These are phyloP conservation scores for Blastocystis sp. DNA, from an alignment of 352 stramenopile genomes.

Conservation along the genomic window DNA sequence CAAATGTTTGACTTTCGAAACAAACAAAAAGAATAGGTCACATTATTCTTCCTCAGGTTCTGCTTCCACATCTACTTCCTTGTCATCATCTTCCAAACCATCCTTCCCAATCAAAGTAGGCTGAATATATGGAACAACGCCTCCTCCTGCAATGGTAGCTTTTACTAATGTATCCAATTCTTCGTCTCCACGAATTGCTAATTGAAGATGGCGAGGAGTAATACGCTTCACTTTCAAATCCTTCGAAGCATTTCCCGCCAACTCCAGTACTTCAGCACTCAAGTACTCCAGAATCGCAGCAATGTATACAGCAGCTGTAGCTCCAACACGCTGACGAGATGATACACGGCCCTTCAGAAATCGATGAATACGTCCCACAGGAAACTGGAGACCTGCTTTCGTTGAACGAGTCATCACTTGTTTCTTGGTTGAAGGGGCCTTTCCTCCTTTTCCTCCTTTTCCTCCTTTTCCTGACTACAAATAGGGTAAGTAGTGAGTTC, in stretches of 20 bases:
- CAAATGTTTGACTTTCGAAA: no score
- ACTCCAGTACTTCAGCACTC: conserved; percentile 97
- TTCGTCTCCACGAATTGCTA: conserved; percentile 98
- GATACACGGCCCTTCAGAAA: conserved; percentile 98
- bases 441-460: conserved; percentile 91
- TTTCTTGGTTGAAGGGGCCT: conserved; percentile 96
- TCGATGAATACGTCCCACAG: conserved; percentile 96
- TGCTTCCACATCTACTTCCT: conserved; percentile 49
- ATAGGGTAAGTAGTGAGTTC: background rate
- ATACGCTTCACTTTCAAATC: conserved; percentile 95
- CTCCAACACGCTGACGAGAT: conserved; percentile 93
- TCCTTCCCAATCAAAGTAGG: conserved; percentile 99
- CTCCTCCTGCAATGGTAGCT: conserved; percentile 97
- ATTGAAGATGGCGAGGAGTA: conserved; percentile 95
- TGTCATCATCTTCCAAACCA: conserved; percentile 69
- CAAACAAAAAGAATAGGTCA: no score
- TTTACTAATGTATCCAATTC: conserved; percentile 99
- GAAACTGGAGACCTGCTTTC: conserved; percentile 95
- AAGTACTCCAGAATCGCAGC: conserved; percentile 99
- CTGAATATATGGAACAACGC: conserved; percentile 99
- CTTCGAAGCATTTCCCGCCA: conserved; percentile 93
- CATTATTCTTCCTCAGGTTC: conserved; percentile 54
- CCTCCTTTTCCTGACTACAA: conserved; percentile 69
- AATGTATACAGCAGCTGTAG: conserved; percentile 97
- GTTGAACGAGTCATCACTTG: conserved; percentile 93